These are phyloP conservation scores for Phialophora macrospora DNA, from an alignment of 2,329 filamentous ascomycete species.

Conservation along the genomic window DNA sequence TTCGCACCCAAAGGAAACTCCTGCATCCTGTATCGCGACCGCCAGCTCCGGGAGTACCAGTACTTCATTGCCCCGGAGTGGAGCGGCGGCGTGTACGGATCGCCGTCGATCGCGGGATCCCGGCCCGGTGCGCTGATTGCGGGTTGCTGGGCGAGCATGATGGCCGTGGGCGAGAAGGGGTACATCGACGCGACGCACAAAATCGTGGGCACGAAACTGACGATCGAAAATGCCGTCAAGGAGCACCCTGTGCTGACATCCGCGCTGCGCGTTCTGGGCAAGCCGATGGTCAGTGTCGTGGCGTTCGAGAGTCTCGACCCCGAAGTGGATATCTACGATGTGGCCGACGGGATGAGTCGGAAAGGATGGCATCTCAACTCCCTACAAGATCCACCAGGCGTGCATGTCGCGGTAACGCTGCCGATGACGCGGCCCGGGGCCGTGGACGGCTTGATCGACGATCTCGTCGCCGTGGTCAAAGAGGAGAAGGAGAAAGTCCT, in stretches of 20 bases:
- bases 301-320: slow-evolving; percentile 76
- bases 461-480: slow-evolving; percentile 64
- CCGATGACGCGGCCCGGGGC: slow-evolving; percentile 72
- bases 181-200: slow-evolving; percentile 85
- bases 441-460: slow-evolving; percentile 76
- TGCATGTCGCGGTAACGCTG: slow-evolving; percentile 91
- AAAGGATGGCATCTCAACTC: slow-evolving; percentile 97
- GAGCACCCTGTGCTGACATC: slow-evolving; percentile 69
- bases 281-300: slow-evolving; percentile 86
- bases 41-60: slow-evolving; percentile 80
- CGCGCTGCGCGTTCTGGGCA: slow-evolving; percentile 80
- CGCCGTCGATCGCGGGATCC: slow-evolving; percentile 87
- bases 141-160: slow-evolving; percentile 90
- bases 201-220: slow-evolving; percentile 86
- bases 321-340: slow-evolving; percentile 87
- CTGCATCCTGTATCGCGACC: slow-evolving; percentile 85
- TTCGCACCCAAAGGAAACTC: slow-evolving; percentile 98
- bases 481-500: slow-evolving; percentile 81
- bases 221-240: slow-evolving; percentile 75
- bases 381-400: slow-evolving; percentile 85
- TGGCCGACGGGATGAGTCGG: slow-evolving; percentile 82
- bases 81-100: slow-evolving; percentile 95
- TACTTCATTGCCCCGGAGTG: slow-evolving; percentile 97
- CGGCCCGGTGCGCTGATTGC: slow-evolving; percentile 93
- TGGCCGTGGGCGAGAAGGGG: slow-evolving; percentile 83